Evolutionary conservation across 2,329 filamentous ascomycete genomes (phyloP), one percentile per base, ranked within the genome.

Genomic region (Monilinia vaccinii-corymbosi): DNA sequence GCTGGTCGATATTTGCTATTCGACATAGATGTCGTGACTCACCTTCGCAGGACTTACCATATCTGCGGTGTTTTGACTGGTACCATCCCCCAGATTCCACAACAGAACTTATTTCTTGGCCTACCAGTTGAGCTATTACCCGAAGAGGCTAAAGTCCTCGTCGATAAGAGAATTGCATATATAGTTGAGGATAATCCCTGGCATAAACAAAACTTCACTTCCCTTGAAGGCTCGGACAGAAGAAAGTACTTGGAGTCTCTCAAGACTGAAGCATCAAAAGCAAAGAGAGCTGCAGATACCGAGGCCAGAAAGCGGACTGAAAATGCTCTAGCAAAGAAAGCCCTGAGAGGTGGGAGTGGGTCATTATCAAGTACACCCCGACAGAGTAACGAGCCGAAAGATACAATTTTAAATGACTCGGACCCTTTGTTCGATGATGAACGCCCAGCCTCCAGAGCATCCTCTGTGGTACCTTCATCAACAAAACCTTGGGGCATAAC

Each of bases 41-140:
- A 87, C 72, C 79, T 96, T 64, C 88, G 94, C 66, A 85, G 89
- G 63, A 79, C 84, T 68, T 83, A 96, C 76, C 86, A 90, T 72
- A 91, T 96, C 68, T 92, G 88, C 70, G 91, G 91, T 64, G 87
- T 94, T 36, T 80, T 96, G 59, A 86, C 89, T 62, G 94, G 94
- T 60, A 92, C 89, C 9, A 84, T 96, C 34, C 93, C 94, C 2
- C 92, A 97, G 74, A 87, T 91, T 60, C 91, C 92, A 7, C 93
- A 95, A 68, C 94, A 99, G 75, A 97, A 96, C 75, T 82, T 96
- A 61, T 97, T 97, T 72, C 82, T 93, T 61, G 90, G 92, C 49
- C 76, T 97, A 53, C 94, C 94, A 3, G 76, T 97, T 31, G 88
- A 97, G 77, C 79, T 99, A 48, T 89, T 94, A 77, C 87, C 90